Evolutionary conservation across 306 rosid genomes (phyloP), one percentile per base, ranked within the genome.

Genomic region (Heteromeles arbutifolia): DNA sequence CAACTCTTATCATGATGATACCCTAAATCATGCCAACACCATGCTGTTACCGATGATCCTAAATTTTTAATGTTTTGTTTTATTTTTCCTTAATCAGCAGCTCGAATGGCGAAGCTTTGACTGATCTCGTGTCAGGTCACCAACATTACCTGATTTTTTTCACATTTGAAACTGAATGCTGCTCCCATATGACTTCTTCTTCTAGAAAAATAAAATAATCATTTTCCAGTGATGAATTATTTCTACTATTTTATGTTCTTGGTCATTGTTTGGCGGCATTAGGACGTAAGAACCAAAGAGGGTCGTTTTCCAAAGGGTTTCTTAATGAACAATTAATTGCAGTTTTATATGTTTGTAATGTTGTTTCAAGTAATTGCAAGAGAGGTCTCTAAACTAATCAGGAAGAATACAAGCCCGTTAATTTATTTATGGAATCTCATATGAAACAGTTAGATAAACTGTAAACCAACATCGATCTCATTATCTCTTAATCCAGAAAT

Each of bases 81-180:
- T 53, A 15, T 28, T 69, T 69, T 76, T 76, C 87, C 79, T 26
- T 8, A 21, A 21, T 39, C 4, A 1, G 1, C 58, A 50, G n/a
- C 59, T 29, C 66, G 54, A 54, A 64, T 29, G 65, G 29, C 69
- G 59, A 14, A 17, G 15, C 64, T 74, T 75, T 59, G 57, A 80
- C 75, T 48, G 71, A 53, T 67, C 39, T 56, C 67, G 21, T 69
- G 56, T 84, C 85, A 61, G 83, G 71, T 84, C 82, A 83, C 84
- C 87, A 71, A 78, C 73, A 67, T 44, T 28, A 76, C 81, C 81
- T 44, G 41, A 28, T 41, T 25, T 37, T 37, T 24, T 14, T 61
- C 4, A 3, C 14, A 18, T 26, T 41, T 59, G 31, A 37, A 24
- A 8, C 14, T 48, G 21, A 48, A 15, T 15, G 54, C 8, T 5